A percentile compares a stretch with the other conserved stretches of the same genome.
Conservation (phyloP, 1,284 basidiomycete species). For the Cryptococcus sp. region DNA sequence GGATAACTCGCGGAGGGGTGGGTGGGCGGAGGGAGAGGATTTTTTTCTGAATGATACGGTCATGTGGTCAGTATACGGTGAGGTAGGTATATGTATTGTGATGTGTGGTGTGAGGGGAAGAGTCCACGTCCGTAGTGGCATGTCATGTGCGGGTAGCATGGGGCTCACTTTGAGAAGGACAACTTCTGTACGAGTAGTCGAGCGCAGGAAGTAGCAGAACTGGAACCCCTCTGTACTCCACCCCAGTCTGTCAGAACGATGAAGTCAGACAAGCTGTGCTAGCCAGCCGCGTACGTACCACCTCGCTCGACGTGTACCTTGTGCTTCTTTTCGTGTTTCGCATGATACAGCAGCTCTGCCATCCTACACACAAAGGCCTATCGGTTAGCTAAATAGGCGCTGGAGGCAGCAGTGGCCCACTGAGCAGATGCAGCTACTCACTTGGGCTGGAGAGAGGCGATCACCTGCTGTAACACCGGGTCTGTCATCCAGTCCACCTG, state of each 20-base stretch:
- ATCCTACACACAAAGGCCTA: constrained; percentile 17
- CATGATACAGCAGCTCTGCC: constrained; percentile 27
- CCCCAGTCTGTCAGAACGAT: neutral
- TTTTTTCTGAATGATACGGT: constrained; percentile 32
- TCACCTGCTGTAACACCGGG: constrained; percentile 39
- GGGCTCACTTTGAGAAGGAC: constrained; percentile 41
- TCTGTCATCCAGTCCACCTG: constrained; percentile 48
- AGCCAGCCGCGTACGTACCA: constrained; percentile 22
- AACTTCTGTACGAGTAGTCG: constrained; percentile 45
- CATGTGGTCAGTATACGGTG: too few relatives aligned
- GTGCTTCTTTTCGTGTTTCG: constrained; percentile 38
- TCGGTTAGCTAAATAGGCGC: neutral
- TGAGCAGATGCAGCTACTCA: too few relatives aligned
- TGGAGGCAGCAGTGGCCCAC: too few relatives aligned
- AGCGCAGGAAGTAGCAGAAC: constrained; percentile 47
- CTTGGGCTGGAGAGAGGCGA: constrained; percentile 37
- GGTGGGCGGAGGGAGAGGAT: constrained; percentile 36
- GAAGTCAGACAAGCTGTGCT: neutral
- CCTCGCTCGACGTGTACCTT: constrained; percentile 46
- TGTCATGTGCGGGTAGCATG: neutral
- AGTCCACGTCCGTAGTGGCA: too few relatives aligned
- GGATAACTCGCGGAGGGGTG: constrained; percentile 26
- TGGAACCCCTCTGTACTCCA: constrained; percentile 37
- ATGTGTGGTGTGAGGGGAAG: too few relatives aligned
- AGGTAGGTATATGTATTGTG: too few relatives aligned